Evolutionary conservation across 441 rosid genomes (phyloP), one percentile per base, ranked within the genome.

Genomic region (Euphorbia schlechtendalii): DNA sequence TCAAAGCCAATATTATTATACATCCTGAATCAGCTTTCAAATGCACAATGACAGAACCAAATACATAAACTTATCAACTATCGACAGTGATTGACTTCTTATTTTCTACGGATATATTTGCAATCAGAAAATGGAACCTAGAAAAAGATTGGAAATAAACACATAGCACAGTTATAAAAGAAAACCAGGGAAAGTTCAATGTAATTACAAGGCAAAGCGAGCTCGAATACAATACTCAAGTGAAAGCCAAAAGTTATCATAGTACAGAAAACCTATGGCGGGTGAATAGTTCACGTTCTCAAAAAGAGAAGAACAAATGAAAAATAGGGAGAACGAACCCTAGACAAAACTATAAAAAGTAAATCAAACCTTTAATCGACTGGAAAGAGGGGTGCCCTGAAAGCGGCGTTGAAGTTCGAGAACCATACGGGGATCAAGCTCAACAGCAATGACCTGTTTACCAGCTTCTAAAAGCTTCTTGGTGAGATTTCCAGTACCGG

Each of bases 401-500:
- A 92, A 92, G 10, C 96, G 86, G 66, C 93, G 98, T 52, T 85
- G 78, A 58, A 92, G 88, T 78, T 92, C 94, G 59, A 85, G 98
- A 70, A 92, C 93, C 98, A 92, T 89, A 38, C 96, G 96, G 30
- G 90, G 68, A 64, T 92, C 98, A 27, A 92, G 82, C 66, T 92
- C 98, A 25, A 92, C 75, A 27, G 98, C 98, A 70, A 87, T 77
- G 51, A 87, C 96, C 77, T 69, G 73, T 70, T 92, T 89, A 4
- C 96, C 96, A 38, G 86, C 92, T 72, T 89, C 92, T 4, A 92
- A 82, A 66, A 92, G 98, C 82, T 89, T 92, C 81, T 81, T 87
- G 38, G 98, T 92, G 21, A 92, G 81, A 57, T 92, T 89, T 28
- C 96, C 98, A 20, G 98, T 89, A 73, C 95, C 95, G 5, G 96